Conservation (phyloP, 345 rosid species). For the Murraya koenigii region DNA sequence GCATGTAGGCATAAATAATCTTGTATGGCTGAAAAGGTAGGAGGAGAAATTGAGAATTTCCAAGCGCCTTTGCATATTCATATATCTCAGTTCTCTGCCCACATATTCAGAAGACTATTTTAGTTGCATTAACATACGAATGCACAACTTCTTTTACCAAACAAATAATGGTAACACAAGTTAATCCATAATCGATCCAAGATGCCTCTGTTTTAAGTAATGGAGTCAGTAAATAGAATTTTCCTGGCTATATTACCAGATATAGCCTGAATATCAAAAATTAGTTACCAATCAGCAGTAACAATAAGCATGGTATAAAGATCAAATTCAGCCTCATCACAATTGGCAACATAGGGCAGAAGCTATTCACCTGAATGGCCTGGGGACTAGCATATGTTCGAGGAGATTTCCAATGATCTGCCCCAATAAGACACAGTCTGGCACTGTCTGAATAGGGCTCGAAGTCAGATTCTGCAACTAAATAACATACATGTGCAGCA, state of each 20-base stretch:
- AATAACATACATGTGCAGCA: constrained; percentile 76
- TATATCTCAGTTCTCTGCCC: constrained; percentile 55
- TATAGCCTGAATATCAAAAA: not conserved
- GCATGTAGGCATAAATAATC: constrained; percentile 89
- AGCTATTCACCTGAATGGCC: constrained; percentile 61
- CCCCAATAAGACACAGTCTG: constrained; percentile 74
- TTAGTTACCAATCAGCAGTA: not conserved
- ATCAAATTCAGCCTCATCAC: not conserved
- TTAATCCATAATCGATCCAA: not conserved
- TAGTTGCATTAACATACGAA: constrained; percentile 1
- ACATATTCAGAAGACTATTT: constrained; percentile 20
- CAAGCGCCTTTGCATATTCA: constrained; percentile 79
- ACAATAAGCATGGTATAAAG: not conserved
- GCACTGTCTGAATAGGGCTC: constrained; percentile 69
- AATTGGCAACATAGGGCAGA: constrained; percentile 1
- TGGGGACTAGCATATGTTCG: constrained; percentile 69
- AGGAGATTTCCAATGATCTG: constrained; percentile 75
- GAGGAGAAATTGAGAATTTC: constrained; percentile 88
- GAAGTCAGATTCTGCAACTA: constrained; percentile 66
- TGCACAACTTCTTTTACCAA: not conserved
- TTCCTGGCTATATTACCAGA: not conserved
- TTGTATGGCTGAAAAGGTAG: constrained; percentile 94
- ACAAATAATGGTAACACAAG: not conserved
- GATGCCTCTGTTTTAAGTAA: not conserved
- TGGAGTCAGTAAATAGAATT: not conserved